Evolutionary conservation across 805 yeast genomes (phyloP), one percentile per base, ranked within the genome.

Genomic region (Hanseniaspora osmophila): DNA sequence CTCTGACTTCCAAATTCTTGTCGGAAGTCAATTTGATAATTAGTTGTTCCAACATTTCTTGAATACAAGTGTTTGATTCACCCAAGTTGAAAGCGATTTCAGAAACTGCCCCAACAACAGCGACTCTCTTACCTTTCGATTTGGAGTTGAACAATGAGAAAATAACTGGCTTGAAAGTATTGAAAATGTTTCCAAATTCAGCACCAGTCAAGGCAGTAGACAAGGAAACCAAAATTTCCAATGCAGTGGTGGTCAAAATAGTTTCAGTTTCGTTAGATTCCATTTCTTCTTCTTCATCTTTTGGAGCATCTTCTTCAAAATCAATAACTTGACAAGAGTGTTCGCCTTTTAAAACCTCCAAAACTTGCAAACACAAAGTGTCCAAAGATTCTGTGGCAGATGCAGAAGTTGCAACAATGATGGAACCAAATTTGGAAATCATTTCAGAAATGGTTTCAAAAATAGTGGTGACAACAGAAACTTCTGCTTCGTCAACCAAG

Each of bases 31-130:
- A 70, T 52, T 81, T 78, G 48, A 76, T 71, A 43, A 74, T 68
- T 60, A 92, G 81, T 37, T 80, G 68, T 59, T 79, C 77, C 56
- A 86, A 66, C 58, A 92, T 68, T 52, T 82, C 85, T 51, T 77
- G 74, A 35, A 79, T 64, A 66, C 70, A 80, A 48, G 85, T 84
- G 57, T 84, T 77, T 29, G 65, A 59, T 35, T 67, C 66, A 58
- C 80, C 78, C 70, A 92, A 67, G 47, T 88, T 88, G 46, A 74
- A 74, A 44, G 84, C 75, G 50, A 92, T 79, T 63, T 90, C 98
- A 41, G 97, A 96, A 51, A 86, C 69, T 38, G 92, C 84, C 51
- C 97, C 97, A 51, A 84, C 76, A 41, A 94, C 80, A 45, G 83
- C 73, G 30, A 84, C 82, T 62, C 96, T 78, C 71, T 84, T 88